Evolutionary conservation across 495 filamentous ascomycete genomes (phyloP), one percentile per base, ranked within the genome.

Genomic region (Paragyromitra xinjiangensis): DNA sequence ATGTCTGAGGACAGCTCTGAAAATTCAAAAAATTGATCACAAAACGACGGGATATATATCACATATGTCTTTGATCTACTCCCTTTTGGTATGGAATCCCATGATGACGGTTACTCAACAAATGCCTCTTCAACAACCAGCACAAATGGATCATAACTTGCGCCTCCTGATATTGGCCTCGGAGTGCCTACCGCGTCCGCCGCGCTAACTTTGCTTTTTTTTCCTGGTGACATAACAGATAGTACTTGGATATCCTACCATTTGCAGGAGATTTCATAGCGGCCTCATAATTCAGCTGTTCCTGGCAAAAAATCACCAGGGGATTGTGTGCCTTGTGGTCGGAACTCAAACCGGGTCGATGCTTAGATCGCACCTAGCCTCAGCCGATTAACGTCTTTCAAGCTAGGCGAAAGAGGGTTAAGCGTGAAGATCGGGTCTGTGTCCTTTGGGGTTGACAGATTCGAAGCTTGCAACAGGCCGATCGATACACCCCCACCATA

Each of bases 1-100:
- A 67, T 76, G 29, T 71, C 67, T 59, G 66, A 59, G 66, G 48
- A 55, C 64, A 75, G 72, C 64, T 48, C 51, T 19, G 29, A 29
- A 50, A 48, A 59, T 39, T 56, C 11, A 40, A 65, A 34, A 34
- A 29, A 24, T 63, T 53, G 58, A 61, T 62, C 66, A 70, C 56
- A 53, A 55, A 45, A 64, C 48, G 24, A 64, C 67, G 24, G 6
- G 5, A 22, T 44, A 3, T 42, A 58, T 59, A 76, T 44, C 73
- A 42, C 29, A 62, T 40, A 45, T 44, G 34, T 53, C 56, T 70
- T 64, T 70, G 44, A 64, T 29, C 72, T 74, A 55, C 40, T 44
- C 34, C 16, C 8, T 56, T 14, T 34, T 29, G 14, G 45, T 34
- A 22, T 14, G 24, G 16, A 67, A 58, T 40, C 24, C 34, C 34